A percentile compares a stretch with the other conserved stretches of the same genome.
Conservation (phyloP, 192 early-diverging fungal species). For the Rhizophagus clarus region DNA sequence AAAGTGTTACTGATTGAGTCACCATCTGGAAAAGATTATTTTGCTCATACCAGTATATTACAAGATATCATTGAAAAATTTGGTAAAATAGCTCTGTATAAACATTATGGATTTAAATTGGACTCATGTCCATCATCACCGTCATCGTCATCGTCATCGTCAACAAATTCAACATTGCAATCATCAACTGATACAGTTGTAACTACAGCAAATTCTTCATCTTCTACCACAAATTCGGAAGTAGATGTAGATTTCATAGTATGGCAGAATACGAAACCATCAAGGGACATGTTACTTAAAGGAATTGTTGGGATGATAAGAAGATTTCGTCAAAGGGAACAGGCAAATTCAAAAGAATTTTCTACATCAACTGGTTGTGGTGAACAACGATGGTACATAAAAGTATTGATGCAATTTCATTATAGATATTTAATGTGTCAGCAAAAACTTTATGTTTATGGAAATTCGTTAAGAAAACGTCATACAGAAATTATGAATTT, state of each 20-base stretch:
- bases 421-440: slow-evolving; percentile 8
- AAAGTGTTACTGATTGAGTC: background rate
- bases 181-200: background rate
- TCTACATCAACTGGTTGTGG: background rate
- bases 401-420: slow-evolving; percentile 8
- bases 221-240: background rate
- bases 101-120: background rate
- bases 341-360: background rate
- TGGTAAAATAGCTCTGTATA: background rate
- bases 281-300: background rate
- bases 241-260: background rate
- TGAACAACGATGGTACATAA: background rate
- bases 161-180: too few relatives aligned
- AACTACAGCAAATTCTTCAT: background rate
- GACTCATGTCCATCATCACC: background rate
- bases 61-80: background rate
- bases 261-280: background rate
- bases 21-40: background rate
- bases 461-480: background rate
- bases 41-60: background rate
- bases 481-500: background rate
- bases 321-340: slow-evolving; percentile 3
- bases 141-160: background rate
- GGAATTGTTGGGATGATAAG: slow-evolving; percentile 2
- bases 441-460: slow-evolving; percentile 9